phyloP scores from a whole-genome alignment of 306 rosid genomes.

The Quercus bicolor region DNA sequence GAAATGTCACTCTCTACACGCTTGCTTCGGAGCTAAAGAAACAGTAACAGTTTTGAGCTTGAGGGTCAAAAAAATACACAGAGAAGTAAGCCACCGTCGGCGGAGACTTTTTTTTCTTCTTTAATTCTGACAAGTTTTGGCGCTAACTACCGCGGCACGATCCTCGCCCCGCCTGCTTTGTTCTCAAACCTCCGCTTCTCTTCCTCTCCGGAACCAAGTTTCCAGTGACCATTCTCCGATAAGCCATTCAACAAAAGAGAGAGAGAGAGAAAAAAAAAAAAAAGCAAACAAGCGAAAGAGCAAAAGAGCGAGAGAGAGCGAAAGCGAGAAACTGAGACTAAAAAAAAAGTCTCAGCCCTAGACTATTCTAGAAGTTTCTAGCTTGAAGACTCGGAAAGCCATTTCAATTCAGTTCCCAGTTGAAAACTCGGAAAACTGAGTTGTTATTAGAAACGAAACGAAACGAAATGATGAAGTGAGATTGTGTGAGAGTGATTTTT shows the following conservation, averaged over 20 bases:
- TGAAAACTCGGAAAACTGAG: too few species aligned
- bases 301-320: neutral
- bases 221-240: slow-evolving; percentile 38
- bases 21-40: too few species aligned
- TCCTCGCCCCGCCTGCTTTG: slow-evolving; percentile 98
- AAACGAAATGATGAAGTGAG: too few species aligned
- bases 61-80: too few species aligned
- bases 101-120: slow-evolving; percentile 37
- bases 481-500: neutral
- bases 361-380: slow-evolving; percentile 73
- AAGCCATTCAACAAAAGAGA: slow-evolving; percentile 52
- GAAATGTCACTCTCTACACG: too few species aligned
- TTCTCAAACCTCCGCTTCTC: slow-evolving; percentile 82
- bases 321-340: neutral
- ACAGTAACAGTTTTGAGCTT: too few species aligned
- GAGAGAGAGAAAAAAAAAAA: too few species aligned
- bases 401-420: too few species aligned
- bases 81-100: neutral
- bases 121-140: slow-evolving; percentile 4
- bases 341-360: slow-evolving; percentile 27
- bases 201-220: slow-evolving; percentile 78
- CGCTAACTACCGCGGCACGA: slow-evolving; percentile 97
- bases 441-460: too few species aligned
- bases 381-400: slow-evolving; percentile 33
- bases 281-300: neutral